Evolutionary conservation across 2,329 filamentous ascomycete species (phyloP).

Genomic region (Thielaviopsis populi): DNA sequence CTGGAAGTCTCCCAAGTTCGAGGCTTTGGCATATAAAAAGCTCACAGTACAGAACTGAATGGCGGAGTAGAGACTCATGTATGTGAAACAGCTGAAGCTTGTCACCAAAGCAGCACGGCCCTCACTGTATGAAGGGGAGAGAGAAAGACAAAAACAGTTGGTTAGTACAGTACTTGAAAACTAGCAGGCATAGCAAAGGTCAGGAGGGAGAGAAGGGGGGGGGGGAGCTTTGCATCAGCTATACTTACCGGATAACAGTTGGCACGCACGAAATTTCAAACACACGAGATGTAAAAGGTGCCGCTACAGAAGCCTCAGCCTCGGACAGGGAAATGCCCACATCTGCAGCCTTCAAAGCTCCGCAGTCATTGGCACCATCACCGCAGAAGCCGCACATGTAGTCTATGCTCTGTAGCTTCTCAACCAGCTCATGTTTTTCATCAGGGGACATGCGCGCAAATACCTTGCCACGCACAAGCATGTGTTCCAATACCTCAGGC

Average conservation of each 20-base stretch:
- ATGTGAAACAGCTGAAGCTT: constrained; percentile 98
- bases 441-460: constrained; percentile 98
- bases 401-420: constrained; percentile 90
- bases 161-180: not conserved
- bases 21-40: constrained; percentile 86
- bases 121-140: constrained; percentile 35
- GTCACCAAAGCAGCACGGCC: constrained; percentile 91
- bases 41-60: constrained; percentile 97
- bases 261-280: constrained; percentile 96
- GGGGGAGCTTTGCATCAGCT: not conserved
- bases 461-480: constrained; percentile 82
- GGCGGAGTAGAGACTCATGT: constrained; percentile 98
- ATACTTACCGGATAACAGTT: constrained; percentile 55
- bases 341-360: constrained; percentile 89
- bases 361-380: constrained; percentile 94
- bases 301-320: constrained; percentile 94
- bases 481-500: constrained; percentile 63
- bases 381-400: constrained; percentile 95
- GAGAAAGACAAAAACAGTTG: not conserved
- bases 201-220: not conserved
- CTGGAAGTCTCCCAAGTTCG: constrained; percentile 93
- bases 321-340: constrained; percentile 95
- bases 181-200: too few species aligned
- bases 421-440: constrained; percentile 93
- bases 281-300: constrained; percentile 85